phyloP scores from a whole-genome alignment of 257 asterid genomes.

The Solanum etuberosum region DNA sequence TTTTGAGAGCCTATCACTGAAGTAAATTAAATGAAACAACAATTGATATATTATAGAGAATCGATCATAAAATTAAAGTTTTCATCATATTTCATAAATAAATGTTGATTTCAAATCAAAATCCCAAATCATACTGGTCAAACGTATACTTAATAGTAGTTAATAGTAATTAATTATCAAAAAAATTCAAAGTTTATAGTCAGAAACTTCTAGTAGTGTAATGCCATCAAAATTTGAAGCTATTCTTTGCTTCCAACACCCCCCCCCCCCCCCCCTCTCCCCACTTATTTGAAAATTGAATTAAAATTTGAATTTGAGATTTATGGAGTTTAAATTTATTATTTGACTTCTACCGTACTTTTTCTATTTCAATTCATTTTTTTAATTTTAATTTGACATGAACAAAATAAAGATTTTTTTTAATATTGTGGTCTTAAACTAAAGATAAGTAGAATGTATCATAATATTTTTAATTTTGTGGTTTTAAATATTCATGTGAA shows the following conservation, averaged over 20 bases:
- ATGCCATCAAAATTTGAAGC: background rate
- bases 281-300: background rate
- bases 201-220: no score
- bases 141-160: background rate
- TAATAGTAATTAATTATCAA: no score
- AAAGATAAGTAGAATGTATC: background rate
- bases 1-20: background rate
- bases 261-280: no score
- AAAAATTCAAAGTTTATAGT: no score
- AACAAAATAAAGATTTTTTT: no score
- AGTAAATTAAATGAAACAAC: background rate
- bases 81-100: background rate
- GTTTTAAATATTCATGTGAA: no score
- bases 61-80: no score
- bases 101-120: no score
- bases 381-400: no score
- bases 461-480: no score
- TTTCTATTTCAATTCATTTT: background rate
- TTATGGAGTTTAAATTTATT: background rate
- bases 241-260: background rate
- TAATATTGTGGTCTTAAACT: no score
- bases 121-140: background rate
- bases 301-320: background rate
- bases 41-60: background rate
- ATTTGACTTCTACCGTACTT: no score